Evolutionary conservation across 177 flowering plant species (phyloP), one percentile per base, ranked within the genome.

Genomic region (Vitis hybrid): DNA sequence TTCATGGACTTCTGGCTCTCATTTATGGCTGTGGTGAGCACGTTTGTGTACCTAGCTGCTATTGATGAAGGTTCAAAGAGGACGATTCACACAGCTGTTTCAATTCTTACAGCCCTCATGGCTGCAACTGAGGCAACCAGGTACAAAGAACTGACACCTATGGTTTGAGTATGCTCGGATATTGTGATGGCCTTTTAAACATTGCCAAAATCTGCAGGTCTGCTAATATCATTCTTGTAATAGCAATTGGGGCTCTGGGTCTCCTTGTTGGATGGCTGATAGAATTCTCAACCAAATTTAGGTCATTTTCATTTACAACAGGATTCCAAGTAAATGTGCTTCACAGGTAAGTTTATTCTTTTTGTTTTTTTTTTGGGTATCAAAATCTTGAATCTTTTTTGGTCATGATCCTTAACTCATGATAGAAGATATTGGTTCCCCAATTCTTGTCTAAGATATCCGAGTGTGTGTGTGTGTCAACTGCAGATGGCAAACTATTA

Each of bases 1-100:
- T 92, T 95, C 73, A 80, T 95, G 88, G 99, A 92, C 67, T 89
- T 89, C 70, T 89, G 93, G 93, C 93, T 89, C 66, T 89, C 90
- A 59, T 89, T 89, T 82, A 83, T 89, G 89, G 90, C 89, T 53
- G 89, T 89, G 66, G 85, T 89, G 67, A 84, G 90, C 76, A 89
- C 93, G 16, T 87, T 85, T 65, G 79, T 89, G 62, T 87, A 85
- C 85, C 61, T 89, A 39, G 71, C 89, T 63, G 72, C 85, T 11
- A 80, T 85, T 39, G 82, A 80, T 55, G 93, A 89, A 82, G 80
- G 61, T 26, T 70, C 75, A 9, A 84, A 84, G 75, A 80, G 98
- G 78, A 85, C 92, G 61, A 86, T 94, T 63, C 93, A 91, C 69
- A 88, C 96, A 3, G 82, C 64, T 72, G 93, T 87, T n/a, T 80